Conservation (phyloP, 306 rosid species). For the Canavalia ensiformis region DNA sequence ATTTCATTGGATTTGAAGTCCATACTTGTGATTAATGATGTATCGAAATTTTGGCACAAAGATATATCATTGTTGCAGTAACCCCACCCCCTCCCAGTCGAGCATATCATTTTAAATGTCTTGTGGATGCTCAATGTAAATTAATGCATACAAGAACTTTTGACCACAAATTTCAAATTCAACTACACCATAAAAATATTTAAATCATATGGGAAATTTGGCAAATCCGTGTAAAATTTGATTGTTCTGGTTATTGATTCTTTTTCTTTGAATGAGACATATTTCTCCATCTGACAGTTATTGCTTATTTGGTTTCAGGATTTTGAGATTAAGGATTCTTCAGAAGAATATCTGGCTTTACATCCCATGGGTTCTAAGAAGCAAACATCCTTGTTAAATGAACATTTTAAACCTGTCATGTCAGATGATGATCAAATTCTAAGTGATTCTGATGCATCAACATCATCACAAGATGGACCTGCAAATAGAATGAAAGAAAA, state of each 20-base stretch:
- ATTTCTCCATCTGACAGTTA: constrained; percentile 18
- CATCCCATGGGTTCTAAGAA: constrained; percentile 87
- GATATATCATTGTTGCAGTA: constrained; percentile 1
- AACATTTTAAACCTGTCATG: constrained; percentile 80
- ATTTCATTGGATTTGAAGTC: constrained; percentile 11
- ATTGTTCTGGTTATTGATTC: not conserved
- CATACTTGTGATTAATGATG: not conserved
- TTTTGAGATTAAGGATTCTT: constrained; percentile 74
- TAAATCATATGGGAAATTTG: constrained; percentile 1
- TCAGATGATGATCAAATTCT: constrained; percentile 67
- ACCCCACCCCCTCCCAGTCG: not conserved
- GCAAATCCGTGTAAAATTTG: not conserved
- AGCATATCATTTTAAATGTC: constrained; percentile 19
- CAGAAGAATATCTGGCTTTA: constrained; percentile 78
- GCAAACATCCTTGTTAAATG: constrained; percentile 76
- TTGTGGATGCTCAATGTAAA: constrained; percentile 10
- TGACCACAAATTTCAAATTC: constrained; percentile 33
- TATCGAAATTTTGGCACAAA: constrained; percentile 1
- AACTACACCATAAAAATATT: constrained; percentile 24
- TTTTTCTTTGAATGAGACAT: constrained; percentile 4
- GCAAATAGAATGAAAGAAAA: constrained; percentile 46
- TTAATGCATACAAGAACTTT: constrained; percentile 17
- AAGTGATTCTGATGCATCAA: constrained; percentile 67
- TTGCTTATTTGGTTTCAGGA: constrained; percentile 58
- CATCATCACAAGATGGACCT: constrained; percentile 63